Evolutionary conservation across 495 filamentous ascomycete genomes (phyloP).

Genomic region (Hypoxylon fragiforme): DNA sequence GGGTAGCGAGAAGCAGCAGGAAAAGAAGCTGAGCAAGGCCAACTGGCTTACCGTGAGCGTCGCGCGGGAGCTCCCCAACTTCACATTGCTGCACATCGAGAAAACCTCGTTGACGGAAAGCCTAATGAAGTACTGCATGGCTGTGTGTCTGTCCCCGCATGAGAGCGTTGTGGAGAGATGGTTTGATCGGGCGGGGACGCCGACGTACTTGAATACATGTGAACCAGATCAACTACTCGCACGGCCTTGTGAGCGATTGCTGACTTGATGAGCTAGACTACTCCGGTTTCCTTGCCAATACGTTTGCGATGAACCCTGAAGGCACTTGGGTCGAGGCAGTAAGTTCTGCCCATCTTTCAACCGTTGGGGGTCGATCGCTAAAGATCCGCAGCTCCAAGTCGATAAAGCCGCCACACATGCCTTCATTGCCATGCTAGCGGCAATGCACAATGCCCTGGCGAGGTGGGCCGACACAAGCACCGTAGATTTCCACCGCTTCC

Average conservation of each 20-base stretch:
- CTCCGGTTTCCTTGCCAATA: constrained; percentile 38
- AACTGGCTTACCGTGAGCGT: constrained; percentile 36
- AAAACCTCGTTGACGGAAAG: constrained; percentile 37
- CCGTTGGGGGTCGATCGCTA: background rate
- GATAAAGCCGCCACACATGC: constrained; percentile 39
- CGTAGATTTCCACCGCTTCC: constrained; percentile 38
- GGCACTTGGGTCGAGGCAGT: constrained; percentile 38
- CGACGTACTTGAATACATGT: constrained; percentile 40
- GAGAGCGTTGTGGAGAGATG: constrained; percentile 35
- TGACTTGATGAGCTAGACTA: constrained; percentile 33
- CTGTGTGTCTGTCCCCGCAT: constrained; percentile 37
- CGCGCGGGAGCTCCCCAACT: constrained; percentile 34
- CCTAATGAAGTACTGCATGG: constrained; percentile 39
- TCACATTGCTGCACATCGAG: constrained; percentile 36
- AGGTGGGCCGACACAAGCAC: constrained; percentile 38
- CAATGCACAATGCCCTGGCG: constrained; percentile 38
- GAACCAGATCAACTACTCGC: background rate
- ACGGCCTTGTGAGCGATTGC: background rate
- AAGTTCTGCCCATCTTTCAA: background rate
- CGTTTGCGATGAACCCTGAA: constrained; percentile 41
- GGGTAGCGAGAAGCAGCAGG: constrained; percentile 4
- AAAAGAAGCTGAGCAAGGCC: constrained; percentile 27
- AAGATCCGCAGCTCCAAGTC: constrained; percentile 29
- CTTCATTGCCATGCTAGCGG: constrained; percentile 39
- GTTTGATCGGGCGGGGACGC: constrained; percentile 33